These are phyloP conservation scores for Flammula alnicola DNA, from an alignment of 1,284 basidiomycete species.

Conservation along the genomic window DNA sequence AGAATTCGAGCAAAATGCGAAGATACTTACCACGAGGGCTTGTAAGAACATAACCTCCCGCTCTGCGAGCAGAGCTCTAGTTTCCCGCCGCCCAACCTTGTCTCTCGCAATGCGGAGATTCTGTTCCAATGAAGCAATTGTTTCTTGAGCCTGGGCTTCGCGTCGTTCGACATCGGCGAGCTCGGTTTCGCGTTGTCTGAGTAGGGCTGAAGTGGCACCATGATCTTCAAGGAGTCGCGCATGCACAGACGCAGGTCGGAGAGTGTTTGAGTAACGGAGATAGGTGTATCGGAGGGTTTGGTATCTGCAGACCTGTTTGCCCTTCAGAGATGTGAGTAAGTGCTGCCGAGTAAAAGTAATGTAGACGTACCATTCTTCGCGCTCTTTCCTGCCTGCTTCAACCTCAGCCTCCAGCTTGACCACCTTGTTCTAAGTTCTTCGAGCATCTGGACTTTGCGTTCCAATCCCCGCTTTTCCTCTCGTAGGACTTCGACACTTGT, in stretches of 20 bases:
- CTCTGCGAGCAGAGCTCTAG: conserved; percentile 52
- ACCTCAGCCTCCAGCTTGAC: conserved; percentile 66
- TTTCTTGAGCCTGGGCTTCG: conserved; percentile 39
- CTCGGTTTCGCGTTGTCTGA: conserved; percentile 56
- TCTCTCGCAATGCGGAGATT: conserved; percentile 44
- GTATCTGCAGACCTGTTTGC: conserved; percentile 40
- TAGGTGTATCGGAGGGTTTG: conserved; percentile 49
- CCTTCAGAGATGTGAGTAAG: conserved; percentile 33
- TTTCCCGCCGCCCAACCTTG: conserved; percentile 49
- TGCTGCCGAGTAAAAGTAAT: background rate
- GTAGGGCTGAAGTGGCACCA: conserved; percentile 54
- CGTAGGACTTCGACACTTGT: conserved; percentile 71
- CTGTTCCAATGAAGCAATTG: conserved; percentile 39
- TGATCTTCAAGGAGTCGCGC: conserved; percentile 68
- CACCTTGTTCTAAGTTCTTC: conserved; percentile 60
- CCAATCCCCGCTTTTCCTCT: conserved; percentile 74
- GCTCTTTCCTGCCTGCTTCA: conserved; percentile 56
- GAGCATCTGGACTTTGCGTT: conserved; percentile 54
- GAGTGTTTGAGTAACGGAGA: conserved; percentile 58
- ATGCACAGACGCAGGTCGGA: conserved; percentile 62
- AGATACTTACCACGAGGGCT: conserved; percentile 58
- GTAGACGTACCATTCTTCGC: conserved; percentile 54
- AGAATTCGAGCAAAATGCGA: background rate
- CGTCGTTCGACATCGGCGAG: conserved; percentile 43
- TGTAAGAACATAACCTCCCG: conserved; percentile 66